Base-by-base conservation (phyloP, 208 protist species). In the Crithidia sp. region DNA sequence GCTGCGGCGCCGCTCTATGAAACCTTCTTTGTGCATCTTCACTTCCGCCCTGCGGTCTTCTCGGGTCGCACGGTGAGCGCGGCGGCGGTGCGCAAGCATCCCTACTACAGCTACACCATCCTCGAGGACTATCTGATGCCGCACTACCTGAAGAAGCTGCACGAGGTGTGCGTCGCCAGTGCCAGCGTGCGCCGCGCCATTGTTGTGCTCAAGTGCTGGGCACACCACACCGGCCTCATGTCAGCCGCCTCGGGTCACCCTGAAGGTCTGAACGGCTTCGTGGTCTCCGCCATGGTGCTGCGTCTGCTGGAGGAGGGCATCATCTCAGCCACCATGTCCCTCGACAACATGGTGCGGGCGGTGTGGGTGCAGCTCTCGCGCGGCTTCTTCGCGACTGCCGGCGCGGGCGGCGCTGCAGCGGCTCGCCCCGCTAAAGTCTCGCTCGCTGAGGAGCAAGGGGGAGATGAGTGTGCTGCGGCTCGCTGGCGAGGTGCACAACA, bases 141-240 rank as follows among this genome's bases (percentile, higher is more conserved):
- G 8, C 58, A 81, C 39, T 86, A 95, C 60, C 71, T 95, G 60
- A 83, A 90, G 59, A 84, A 83, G 61, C 71, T 96, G 53, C 92
- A 96, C 73, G 72, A 83, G 63, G 64, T 93, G 28, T 95, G 86
- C 71, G 81, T 89, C 9, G 62, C 77, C 19, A 90, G 82, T 60
- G 74, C 83, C 7, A 68, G 63, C 16, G 60, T 96, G 13, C 85
- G 83, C 43, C 84, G 87, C 17, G 87, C 88, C 36, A 87, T 93
- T 6, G 87, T 96, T 16, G 75, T 96, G 52, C 88, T 96, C 47
- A 95, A 93, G 73, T 93, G 84, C 61, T 96, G 92, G 90, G 92
- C 89, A 0, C 82, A 89, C 67, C 92, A 96, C 77, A 76, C 80
- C 2, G 92, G 92, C 10, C 77, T 96, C 41, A 93, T 86, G 77